A percentile compares a stretch with the other conserved stretches of the same genome.
Conservation (phyloP, 2,329 filamentous ascomycete species). For the Cordyceps cateniannulata region DNA sequence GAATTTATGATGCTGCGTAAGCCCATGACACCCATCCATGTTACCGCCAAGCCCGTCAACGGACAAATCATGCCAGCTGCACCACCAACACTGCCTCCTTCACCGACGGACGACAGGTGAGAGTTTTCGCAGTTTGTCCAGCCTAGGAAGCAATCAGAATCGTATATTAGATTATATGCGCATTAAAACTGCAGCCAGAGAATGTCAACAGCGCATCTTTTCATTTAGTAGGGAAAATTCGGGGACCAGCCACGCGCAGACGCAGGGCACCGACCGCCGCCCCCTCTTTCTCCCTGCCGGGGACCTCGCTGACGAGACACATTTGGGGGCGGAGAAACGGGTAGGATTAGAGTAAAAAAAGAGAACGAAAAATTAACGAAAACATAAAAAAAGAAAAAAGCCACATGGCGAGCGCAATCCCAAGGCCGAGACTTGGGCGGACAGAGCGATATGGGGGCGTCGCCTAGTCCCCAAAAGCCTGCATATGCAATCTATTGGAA, state of each 20-base stretch:
- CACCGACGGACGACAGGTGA: not conserved
- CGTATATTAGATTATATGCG: too few species aligned
- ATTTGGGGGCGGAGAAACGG: too few species aligned
- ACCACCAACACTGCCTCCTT: not conserved
- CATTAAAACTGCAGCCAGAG: too few species aligned
- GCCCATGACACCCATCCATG: not conserved
- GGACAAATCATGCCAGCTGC: not conserved
- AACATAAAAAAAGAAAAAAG: not conserved
- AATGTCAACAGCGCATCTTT: too few species aligned
- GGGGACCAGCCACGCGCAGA: not conserved
- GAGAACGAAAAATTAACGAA: too few species aligned
- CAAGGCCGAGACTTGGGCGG: conserved; percentile 2
- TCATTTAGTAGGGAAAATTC: not conserved
- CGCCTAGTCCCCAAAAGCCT: not conserved
- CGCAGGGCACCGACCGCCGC: not conserved
- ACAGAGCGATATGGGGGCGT: not conserved
- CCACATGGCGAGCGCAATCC: conserved; percentile 5
- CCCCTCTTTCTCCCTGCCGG: too few species aligned
- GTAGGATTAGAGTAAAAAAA: too few species aligned
- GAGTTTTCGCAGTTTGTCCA: not conserved
- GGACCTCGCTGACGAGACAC: too few species aligned
- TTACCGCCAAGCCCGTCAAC: not conserved
- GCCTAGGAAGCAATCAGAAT: not conserved
- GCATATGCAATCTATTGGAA: not conserved
- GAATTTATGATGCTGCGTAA: not conserved